Percentiles rank a stretch among this genome's conserved stretches.
These are phyloP conservation scores for Apophysomyces elegans DNA, from an alignment of 371 early-diverging fungal genomes.

Conservation along the genomic window DNA sequence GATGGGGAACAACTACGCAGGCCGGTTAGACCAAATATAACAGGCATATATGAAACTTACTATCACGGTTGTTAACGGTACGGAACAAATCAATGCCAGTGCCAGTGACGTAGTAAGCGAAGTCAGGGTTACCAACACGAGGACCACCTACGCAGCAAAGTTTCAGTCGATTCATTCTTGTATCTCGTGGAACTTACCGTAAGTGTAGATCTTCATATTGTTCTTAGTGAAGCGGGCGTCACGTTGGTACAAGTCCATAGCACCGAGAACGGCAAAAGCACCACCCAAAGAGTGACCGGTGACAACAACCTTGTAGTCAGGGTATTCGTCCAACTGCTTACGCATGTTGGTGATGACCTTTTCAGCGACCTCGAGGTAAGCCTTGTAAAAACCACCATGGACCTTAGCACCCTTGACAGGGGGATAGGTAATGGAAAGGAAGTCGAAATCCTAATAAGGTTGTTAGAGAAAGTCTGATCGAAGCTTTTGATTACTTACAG, in stretches of 20 bases:
- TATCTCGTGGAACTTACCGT: conserved; percentile 1
- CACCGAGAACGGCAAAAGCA: conserved; percentile 20
- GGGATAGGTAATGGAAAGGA: conserved; percentile 16
- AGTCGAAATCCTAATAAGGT: conserved; percentile 13
- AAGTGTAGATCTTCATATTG: conserved; percentile 18
- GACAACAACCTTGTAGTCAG: conserved; percentile 24
- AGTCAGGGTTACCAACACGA: conserved; percentile 24
- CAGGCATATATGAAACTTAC: conserved; percentile 13
- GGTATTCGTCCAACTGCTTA: conserved; percentile 16
- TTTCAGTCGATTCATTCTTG: background rate
- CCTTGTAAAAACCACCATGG: conserved; percentile 22
- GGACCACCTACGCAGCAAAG: conserved; percentile 19
- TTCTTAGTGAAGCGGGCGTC: conserved; percentile 12
- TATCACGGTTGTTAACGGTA: conserved; percentile 25
- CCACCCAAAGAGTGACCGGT: conserved; percentile 33
- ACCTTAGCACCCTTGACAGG: conserved; percentile 22
- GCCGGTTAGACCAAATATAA: background rate
- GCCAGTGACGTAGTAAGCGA: conserved; percentile 24
- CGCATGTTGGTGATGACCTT: conserved; percentile 10
- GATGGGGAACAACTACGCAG: conserved; percentile 17
- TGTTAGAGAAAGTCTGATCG: conserved; percentile 3
- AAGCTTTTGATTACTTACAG: conserved; percentile 16
- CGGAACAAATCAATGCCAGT: conserved; percentile 20
- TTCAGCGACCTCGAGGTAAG: conserved; percentile 19
- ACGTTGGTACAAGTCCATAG: conserved; percentile 28